Conservation (phyloP, 257 asterid species). For the Ehretia macrophylla region DNA sequence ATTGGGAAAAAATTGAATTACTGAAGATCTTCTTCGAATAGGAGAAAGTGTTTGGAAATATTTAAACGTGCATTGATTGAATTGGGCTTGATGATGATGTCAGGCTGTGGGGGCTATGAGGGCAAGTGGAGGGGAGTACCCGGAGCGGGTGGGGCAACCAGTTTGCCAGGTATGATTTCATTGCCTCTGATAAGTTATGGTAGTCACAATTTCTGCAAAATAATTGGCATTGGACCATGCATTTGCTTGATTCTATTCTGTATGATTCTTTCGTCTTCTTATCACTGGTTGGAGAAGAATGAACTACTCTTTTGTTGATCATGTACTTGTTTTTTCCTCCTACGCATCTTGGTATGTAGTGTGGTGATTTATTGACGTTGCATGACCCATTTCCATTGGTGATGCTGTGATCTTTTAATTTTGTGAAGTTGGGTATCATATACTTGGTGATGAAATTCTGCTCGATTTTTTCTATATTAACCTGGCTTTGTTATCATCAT, state of each 20-base stretch:
- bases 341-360: not conserved
- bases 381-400: not conserved
- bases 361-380: not conserved
- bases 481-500: too few relatives aligned
- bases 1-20: constrained; percentile 17
- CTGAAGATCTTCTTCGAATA: constrained; percentile 12
- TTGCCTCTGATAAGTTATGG: not conserved
- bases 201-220: not conserved
- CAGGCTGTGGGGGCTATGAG: constrained; percentile 71
- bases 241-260: constrained; percentile 12
- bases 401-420: not conserved
- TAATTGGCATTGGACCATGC: constrained; percentile 1
- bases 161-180: constrained; percentile 61
- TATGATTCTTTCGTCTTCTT: constrained; percentile 5
- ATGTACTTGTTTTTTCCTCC: not conserved
- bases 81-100: constrained; percentile 16
- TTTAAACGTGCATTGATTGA: constrained; percentile 28
- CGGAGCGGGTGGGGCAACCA: constrained; percentile 77
- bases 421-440: not conserved
- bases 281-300: constrained; percentile 18
- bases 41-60: not conserved
- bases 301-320: constrained; percentile 10
- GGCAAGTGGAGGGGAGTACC: constrained; percentile 63
- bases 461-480: too few relatives aligned
- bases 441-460: not conserved